Conservation (phyloP, 805 yeast genomes). For the Sporopachydermia lactativora region DNA sequence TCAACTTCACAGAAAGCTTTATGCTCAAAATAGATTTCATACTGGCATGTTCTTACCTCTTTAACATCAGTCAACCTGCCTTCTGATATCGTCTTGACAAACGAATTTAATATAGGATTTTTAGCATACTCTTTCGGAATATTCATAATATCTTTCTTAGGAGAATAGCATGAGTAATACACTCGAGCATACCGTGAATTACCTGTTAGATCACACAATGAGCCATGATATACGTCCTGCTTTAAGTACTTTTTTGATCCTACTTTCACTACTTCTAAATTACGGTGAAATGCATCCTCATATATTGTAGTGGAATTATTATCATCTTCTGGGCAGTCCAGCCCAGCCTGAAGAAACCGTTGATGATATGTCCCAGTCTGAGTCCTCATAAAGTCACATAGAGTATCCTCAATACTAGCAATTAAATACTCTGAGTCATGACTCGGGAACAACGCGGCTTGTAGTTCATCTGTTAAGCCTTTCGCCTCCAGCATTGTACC, state of each 20-base stretch:
- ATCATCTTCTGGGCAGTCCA: slow-evolving; percentile 5
- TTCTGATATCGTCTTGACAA: no score
- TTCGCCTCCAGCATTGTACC: no score
- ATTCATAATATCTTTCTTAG: neutral
- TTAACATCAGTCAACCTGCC: neutral
- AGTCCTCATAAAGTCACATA: slow-evolving; percentile 2
- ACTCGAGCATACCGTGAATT: slow-evolving; percentile 25
- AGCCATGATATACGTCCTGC: slow-evolving; percentile 34
- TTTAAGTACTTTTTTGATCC: slow-evolving; percentile 19
- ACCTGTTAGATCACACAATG: slow-evolving; percentile 43
- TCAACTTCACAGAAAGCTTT: neutral
- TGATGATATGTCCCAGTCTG: slow-evolving; percentile 2
- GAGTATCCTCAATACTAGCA: neutral
- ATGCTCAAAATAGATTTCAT: neutral
- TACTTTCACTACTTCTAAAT: slow-evolving; percentile 5
- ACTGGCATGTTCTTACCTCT: neutral
- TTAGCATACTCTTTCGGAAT: neutral
- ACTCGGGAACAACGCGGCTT: slow-evolving; percentile 16
- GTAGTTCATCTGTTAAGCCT: slow-evolving; percentile 10
- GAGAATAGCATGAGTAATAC: neutral
- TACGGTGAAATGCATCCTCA: slow-evolving; percentile 13
- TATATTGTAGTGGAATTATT: neutral
- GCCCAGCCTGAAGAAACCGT: slow-evolving; percentile 2
- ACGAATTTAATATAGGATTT: neutral
- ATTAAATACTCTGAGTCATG: neutral